Conservation (phyloP, 495 filamentous ascomycete genomes). For the Tuber microsphaerosporum region DNA sequence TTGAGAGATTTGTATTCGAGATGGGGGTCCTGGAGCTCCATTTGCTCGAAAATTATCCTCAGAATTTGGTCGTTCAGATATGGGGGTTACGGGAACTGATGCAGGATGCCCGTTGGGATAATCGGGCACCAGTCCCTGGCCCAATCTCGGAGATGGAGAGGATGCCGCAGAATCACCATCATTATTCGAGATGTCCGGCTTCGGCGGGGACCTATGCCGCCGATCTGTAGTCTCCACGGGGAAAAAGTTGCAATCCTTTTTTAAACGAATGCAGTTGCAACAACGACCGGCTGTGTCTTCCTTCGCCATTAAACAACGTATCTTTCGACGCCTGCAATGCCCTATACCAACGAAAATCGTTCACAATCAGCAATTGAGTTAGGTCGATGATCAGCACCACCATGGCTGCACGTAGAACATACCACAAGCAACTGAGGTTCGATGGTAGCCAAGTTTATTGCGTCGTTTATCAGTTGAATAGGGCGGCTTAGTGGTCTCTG, state of each 20-base stretch:
- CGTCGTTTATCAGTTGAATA: constrained; percentile 71
- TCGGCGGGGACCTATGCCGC: constrained; percentile 40
- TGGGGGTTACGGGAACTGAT: constrained; percentile 40
- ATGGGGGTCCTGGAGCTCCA: constrained; percentile 18
- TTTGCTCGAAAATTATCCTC: constrained; percentile 32
- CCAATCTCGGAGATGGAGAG: constrained; percentile 38
- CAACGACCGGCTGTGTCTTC: constrained; percentile 79
- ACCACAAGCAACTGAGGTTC: constrained; percentile 96
- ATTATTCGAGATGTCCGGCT: constrained; percentile 38
- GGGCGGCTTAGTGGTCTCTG: background rate
- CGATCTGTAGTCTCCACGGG: constrained; percentile 59
- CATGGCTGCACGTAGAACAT: constrained; percentile 46
- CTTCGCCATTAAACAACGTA: constrained; percentile 74
- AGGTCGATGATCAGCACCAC: constrained; percentile 24
- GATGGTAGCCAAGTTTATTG: constrained; percentile 95
- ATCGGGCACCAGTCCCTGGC: constrained; percentile 25
- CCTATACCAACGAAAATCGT: constrained; percentile 49
- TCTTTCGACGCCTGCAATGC: constrained; percentile 91
- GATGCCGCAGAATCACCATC: constrained; percentile 38
- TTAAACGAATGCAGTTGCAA: constrained; percentile 89
- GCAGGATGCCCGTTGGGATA: constrained; percentile 29
- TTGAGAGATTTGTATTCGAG: constrained; percentile 26
- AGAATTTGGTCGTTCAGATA: constrained; percentile 23
- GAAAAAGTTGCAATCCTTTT: constrained; percentile 92
- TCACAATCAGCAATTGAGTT: constrained; percentile 36